Percentiles rank a stretch among this genome's conserved stretches.
These are phyloP conservation scores for Deinandra increscens DNA, from an alignment of 129 eudicot genomes.

Conservation along the genomic window DNA sequence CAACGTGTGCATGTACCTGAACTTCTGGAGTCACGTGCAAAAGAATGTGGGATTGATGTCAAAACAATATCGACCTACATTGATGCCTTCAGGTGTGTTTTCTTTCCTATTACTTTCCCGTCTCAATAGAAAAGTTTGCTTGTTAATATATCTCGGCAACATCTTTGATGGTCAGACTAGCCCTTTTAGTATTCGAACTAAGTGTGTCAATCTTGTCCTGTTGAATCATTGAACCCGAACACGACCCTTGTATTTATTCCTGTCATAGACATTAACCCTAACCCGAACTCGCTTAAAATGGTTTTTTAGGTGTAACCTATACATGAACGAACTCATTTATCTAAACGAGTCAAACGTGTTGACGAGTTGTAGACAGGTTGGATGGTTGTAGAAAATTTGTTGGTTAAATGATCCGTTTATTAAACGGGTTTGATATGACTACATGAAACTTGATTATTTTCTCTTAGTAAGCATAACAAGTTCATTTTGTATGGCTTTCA, in stretches of 20 bases:
- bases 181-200: neutral
- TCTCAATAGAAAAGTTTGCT: neutral
- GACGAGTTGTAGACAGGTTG: neutral
- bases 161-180: neutral
- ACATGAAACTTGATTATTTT: neutral
- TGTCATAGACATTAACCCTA: no score
- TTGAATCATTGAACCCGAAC: neutral
- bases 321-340: no score
- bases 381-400: neutral
- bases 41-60: conserved; percentile 69
- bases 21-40: conserved; percentile 59
- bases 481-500: neutral
- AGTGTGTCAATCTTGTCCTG: neutral
- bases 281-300: no score
- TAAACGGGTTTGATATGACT: neutral
- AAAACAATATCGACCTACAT: conserved; percentile 70
- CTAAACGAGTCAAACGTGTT: neutral
- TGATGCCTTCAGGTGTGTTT: conserved; percentile 65
- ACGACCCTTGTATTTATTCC: no score
- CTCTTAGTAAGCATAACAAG: neutral
- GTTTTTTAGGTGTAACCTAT: no score
- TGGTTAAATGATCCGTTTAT: neutral
- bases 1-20: conserved; percentile 83
- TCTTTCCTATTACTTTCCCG: neutral
- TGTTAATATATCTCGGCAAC: neutral